Evolutionary conservation across 176 grass and related monocot genomes (phyloP).

Genomic region (Aegilops umbellulata): DNA sequence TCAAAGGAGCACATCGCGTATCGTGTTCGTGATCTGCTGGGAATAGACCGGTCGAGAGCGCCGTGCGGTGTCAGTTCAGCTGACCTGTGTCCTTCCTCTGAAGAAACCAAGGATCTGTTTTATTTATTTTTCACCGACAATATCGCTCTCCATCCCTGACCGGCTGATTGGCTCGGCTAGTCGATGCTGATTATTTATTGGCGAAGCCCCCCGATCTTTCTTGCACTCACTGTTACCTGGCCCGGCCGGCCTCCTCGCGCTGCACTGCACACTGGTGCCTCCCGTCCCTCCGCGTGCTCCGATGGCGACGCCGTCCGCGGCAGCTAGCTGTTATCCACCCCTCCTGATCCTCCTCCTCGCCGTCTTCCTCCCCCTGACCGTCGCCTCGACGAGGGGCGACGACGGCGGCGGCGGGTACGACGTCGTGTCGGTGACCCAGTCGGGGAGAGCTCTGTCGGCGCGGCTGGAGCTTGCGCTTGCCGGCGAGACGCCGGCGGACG

Average conservation of each 20-base stretch:
- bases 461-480: conserved; percentile 49
- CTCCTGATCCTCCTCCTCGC: not conserved
- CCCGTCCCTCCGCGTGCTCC: not conserved
- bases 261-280: not conserved
- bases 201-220: not conserved
- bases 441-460: conserved; percentile 34
- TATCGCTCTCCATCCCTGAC: not conserved
- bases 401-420: conserved; percentile 34
- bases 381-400: not conserved
- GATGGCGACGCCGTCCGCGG: not conserved
- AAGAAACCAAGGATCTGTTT: too few species aligned
- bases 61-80: not conserved
- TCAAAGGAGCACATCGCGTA: not conserved
- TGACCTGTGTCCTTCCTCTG: too few species aligned
- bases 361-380: not conserved
- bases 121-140: not conserved
- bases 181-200: not conserved
- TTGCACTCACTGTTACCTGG: not conserved
- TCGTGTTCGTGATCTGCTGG: not conserved
- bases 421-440: conserved; percentile 13
- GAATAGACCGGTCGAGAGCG: not conserved
- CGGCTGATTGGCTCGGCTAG: not conserved
- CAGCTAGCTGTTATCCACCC: not conserved
- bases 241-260: not conserved
- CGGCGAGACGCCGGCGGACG: not conserved